Evolutionary conservation across 2,329 filamentous ascomycete genomes (phyloP).

Genomic region (Calonectria hongkongensis): DNA sequence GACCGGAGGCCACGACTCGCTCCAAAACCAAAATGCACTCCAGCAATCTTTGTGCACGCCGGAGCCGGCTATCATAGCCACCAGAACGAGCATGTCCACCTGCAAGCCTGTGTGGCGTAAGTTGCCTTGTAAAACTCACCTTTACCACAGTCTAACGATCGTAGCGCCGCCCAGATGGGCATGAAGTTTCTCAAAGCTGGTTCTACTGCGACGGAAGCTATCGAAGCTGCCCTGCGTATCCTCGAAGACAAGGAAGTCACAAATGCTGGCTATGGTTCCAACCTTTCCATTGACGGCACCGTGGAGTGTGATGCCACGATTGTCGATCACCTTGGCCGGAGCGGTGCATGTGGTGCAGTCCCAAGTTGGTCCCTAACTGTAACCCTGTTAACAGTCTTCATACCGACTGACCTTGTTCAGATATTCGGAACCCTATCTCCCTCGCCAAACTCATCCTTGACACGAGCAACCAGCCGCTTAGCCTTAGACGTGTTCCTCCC

Average conservation of each 20-base stretch:
- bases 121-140: slow-evolving; percentile 56
- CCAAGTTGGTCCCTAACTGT: slow-evolving; percentile 78
- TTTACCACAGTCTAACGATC: slow-evolving; percentile 34
- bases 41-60: slow-evolving; percentile 95
- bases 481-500: slow-evolving; percentile 90
- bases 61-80: slow-evolving; percentile 95
- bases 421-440: slow-evolving; percentile 93
- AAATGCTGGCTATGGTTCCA: slow-evolving; percentile 97
- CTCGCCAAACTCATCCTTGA: slow-evolving; percentile 90
- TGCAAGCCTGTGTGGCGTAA: slow-evolving; percentile 92
- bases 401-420: slow-evolving; percentile 65
- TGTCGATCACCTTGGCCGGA: slow-evolving; percentile 92
- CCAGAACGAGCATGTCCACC: slow-evolving; percentile 88
- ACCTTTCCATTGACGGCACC: slow-evolving; percentile 90
- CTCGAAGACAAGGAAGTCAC: slow-evolving; percentile 97
- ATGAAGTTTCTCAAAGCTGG: slow-evolving; percentile 89
- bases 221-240: slow-evolving; percentile 90
- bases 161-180: slow-evolving; percentile 86
- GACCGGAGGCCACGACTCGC: slow-evolving; percentile 62
- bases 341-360: slow-evolving; percentile 94
- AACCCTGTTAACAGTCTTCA: not conserved
- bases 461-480: slow-evolving; percentile 83
- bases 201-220: slow-evolving; percentile 88
- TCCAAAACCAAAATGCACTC: slow-evolving; percentile 64
- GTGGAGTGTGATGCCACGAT: slow-evolving; percentile 97